phyloP scores from a whole-genome alignment of 1,139 yeast species.

The Saccharomyces pastorianus region DNA sequence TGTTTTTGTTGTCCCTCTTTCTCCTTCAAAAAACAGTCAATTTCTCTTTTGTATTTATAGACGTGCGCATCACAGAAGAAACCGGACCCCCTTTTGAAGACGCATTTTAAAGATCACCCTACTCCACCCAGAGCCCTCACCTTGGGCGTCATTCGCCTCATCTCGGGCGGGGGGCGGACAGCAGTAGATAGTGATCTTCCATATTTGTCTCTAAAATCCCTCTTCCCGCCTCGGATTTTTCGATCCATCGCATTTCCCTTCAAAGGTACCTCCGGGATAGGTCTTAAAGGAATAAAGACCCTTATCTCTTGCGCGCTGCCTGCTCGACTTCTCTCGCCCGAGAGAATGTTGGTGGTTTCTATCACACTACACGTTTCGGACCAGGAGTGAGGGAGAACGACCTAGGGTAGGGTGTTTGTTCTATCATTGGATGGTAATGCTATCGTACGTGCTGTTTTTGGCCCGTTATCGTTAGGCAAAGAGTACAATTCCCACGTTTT shows the following conservation, averaged over 20 bases:
- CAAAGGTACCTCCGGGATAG: background rate
- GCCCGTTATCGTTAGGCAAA: background rate
- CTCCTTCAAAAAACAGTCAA: background rate
- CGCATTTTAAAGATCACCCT: background rate
- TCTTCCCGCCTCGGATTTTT: background rate
- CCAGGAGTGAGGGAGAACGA: too few relatives aligned
- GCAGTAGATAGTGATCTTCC: background rate
- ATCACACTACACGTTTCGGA: too few relatives aligned
- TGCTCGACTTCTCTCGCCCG: too few relatives aligned
- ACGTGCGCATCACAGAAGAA: background rate
- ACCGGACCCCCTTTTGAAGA: background rate
- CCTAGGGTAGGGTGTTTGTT: background rate
- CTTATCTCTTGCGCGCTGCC: too few relatives aligned
- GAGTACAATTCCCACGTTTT: background rate
- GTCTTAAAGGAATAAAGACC: too few relatives aligned
- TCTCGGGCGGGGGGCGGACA: too few relatives aligned
- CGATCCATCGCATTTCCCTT: background rate
- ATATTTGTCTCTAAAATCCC: background rate
- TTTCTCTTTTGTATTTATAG: background rate
- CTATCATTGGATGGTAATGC: background rate
- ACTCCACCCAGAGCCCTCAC: background rate
- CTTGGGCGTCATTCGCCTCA: too few relatives aligned
- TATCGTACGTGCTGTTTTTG: background rate
- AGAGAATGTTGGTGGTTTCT: too few relatives aligned
- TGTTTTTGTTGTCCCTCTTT: background rate